Evolutionary conservation across 2,329 filamentous ascomycete species (phyloP), one percentile per base, ranked within the genome.

Genomic region (Lecanicillium sp.): DNA sequence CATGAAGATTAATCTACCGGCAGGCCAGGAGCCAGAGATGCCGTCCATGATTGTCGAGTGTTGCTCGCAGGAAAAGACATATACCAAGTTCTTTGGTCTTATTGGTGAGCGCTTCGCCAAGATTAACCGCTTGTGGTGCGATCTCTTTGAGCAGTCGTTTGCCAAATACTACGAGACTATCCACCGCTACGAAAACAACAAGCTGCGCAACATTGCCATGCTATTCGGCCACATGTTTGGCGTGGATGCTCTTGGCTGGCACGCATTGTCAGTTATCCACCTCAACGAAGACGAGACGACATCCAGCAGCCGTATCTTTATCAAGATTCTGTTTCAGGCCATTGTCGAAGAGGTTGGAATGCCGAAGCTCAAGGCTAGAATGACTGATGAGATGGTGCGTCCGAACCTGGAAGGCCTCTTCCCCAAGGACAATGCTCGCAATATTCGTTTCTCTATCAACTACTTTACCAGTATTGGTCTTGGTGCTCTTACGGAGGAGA

Each of bases 381-480:
- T 95, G 62, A 78, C 73, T 48, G 88, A 94, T 49, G 84, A 92
- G 31, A 73, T 78, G 35, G 69, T 96, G 29, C 80, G 82, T 44
- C 78, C 87, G 35, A 84, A 77, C 56, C 78, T 95, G 43, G 78
- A 82, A 29, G 90, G 90, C 20, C 67, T 98, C 31, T 96, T 98
- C 70, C 92, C 92, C 1, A 82, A 71, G 44, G 89, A 96, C 58
- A 86, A 88, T 53, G 78, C 88, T 17, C 81, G 85, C 55, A 92
- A 95, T 62, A 88, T 89, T 29, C 80, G 90, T 38, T 98, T 98
- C 70, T 86, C 89, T 36, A 95, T 98, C 79, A 98, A 98, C 64
- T 98, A 95, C 71, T 96, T 98, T 60, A 98, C 92, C 9, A 92
- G 88, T 53, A 94, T 98, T 52, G 88, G 89, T 42, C 94, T 98